These are phyloP conservation scores for Ophiostoma sp. DNA, from an alignment of 2,329 filamentous ascomycete species.

Conservation along the genomic window DNA sequence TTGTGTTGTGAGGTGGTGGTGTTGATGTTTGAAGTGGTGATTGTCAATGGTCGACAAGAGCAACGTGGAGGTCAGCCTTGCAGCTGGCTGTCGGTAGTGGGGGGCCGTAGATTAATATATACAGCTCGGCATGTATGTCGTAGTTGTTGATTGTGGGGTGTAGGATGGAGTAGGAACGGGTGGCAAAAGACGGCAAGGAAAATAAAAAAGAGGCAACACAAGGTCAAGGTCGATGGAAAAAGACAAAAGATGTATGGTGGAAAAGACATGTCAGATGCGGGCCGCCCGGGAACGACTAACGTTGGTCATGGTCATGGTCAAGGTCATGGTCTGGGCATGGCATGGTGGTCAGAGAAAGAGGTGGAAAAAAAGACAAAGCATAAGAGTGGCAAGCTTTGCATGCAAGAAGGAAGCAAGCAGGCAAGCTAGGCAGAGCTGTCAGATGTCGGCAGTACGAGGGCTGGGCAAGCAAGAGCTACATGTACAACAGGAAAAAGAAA, in stretches of 20 bases:
- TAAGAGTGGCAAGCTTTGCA: neutral
- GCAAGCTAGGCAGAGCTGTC: constrained; percentile 7
- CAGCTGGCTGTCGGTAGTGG: constrained; percentile 3
- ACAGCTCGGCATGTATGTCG: neutral
- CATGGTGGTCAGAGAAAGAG: neutral
- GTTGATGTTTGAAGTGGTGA: neutral
- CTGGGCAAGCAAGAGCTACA: neutral
- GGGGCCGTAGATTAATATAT: constrained; percentile 3
- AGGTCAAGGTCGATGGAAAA: neutral
- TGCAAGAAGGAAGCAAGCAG: neutral
- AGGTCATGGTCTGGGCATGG: neutral
- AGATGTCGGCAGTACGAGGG: neutral
- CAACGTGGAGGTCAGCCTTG: neutral
- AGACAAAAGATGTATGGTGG: neutral
- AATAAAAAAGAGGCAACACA: neutral
- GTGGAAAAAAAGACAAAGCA: neutral
- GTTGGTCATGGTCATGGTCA: neutral
- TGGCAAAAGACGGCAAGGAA: constrained; percentile 8
- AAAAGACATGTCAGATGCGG: neutral
- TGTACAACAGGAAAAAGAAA: neutral
- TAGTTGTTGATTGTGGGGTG: neutral
- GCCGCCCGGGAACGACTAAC: neutral
- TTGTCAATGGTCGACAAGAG: neutral
- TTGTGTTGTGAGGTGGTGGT: neutral
- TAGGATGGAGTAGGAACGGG: neutral